Conservation (phyloP, 768 basidiomycete species). For the Naganishia friedmannii region DNA sequence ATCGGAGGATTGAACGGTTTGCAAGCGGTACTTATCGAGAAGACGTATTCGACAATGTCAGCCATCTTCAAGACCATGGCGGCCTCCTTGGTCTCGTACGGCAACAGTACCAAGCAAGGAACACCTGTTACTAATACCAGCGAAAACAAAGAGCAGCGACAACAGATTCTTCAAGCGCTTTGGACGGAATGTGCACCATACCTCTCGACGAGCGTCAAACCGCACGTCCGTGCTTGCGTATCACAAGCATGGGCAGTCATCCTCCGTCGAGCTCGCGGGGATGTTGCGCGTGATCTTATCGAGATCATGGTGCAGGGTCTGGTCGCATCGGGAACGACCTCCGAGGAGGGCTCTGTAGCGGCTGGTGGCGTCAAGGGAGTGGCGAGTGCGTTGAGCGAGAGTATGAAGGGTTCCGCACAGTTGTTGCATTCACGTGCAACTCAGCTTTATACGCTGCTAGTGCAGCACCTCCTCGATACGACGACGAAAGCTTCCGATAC, state of each 20-base stretch:
- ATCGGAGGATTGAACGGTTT: conserved; percentile 36
- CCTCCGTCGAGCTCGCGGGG: conserved; percentile 67
- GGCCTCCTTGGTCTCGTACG: conserved; percentile 23
- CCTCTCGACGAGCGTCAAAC: conserved; percentile 31
- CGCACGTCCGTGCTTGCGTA: conserved; percentile 52
- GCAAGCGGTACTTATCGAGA: conserved; percentile 47
- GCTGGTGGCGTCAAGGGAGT: conserved; percentile 53
- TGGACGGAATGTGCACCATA: conserved; percentile 37
- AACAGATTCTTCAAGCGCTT: background rate
- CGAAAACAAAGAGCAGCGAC: conserved; percentile 28
- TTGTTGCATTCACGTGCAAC: conserved; percentile 69
- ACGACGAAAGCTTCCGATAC: conserved; percentile 33
- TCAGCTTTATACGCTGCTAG: conserved; percentile 62
- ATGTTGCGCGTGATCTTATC: conserved; percentile 61
- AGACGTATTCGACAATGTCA: conserved; percentile 48
- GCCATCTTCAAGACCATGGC: conserved; percentile 41
- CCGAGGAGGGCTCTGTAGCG: background rate
- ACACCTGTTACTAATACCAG: background rate
- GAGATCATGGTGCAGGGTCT: conserved; percentile 55
- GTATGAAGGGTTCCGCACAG: conserved; percentile 58
- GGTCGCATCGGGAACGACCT: conserved; percentile 32
- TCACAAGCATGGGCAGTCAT: conserved; percentile 85
- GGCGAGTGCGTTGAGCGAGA: conserved; percentile 65
- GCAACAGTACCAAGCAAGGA: background rate
- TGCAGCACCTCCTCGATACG: conserved; percentile 59